Percentiles rank a stretch among this genome's conserved stretches.
phyloP scores from a whole-genome alignment of 805 yeast species.

The Debaryomyces castellii region DNA sequence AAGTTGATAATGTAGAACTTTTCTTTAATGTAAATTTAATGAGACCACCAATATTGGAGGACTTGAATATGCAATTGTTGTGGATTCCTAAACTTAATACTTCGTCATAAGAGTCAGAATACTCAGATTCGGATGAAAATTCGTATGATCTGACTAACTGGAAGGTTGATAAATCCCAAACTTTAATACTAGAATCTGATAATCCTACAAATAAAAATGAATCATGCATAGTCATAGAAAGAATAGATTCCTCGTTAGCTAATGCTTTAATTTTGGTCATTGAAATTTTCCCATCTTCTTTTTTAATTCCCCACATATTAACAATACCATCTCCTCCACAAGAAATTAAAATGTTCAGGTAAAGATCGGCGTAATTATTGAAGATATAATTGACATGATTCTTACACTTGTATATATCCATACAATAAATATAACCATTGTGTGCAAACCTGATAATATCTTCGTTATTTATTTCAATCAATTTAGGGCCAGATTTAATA shows the following conservation, averaged over 20 bases:
- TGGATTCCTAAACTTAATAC: conserved; percentile 60
- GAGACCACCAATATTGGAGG: conserved; percentile 48
- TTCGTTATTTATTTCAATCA: conserved; percentile 66
- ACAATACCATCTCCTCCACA: conserved; percentile 92
- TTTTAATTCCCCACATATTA: conserved; percentile 69
- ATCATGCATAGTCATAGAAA: conserved; percentile 63
- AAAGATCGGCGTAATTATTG: conserved; percentile 13
- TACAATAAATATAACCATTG: conserved; percentile 82
- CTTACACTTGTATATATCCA: conserved; percentile 35
- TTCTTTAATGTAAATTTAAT: conserved; percentile 25
- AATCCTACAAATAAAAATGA: conserved; percentile 83
- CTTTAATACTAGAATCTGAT: conserved; percentile 68
- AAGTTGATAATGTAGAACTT: conserved; percentile 6
- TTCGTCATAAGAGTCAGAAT: conserved; percentile 14
- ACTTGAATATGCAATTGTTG: conserved; percentile 61
- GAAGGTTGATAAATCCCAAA: conserved; percentile 83
- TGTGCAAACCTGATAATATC: conserved; percentile 83
- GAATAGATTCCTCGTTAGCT: conserved; percentile 66
- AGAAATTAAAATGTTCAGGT: conserved; percentile 23
- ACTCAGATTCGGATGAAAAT: conserved; percentile 13
- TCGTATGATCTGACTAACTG: conserved; percentile 57
- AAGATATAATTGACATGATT: conserved; percentile 15
- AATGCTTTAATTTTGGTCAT: conserved; percentile 33
- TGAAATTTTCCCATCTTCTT: conserved; percentile 6
- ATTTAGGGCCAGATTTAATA: conserved; percentile 14